phyloP scores from a whole-genome alignment of 306 rosid genomes.

The Cyamopsis tetragonoloba region DNA sequence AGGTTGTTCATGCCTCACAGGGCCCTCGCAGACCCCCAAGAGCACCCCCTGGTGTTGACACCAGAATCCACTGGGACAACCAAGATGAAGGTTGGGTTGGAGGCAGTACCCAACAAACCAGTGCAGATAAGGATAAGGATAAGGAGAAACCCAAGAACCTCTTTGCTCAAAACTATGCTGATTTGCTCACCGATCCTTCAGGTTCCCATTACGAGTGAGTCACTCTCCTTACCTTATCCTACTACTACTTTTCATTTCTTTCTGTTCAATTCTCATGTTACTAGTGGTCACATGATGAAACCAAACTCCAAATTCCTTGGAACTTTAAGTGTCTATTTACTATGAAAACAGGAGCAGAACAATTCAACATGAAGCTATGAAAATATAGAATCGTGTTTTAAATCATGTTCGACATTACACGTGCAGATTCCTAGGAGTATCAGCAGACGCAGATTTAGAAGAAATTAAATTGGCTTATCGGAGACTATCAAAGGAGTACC shows the following conservation, averaged over 20 bases:
- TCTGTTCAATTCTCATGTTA: neutral
- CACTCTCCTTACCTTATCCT: neutral
- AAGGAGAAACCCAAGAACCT: conserved; percentile 31
- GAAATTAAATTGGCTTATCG: conserved; percentile 78
- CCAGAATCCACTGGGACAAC: conserved; percentile 83
- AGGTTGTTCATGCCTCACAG: conserved; percentile 39
- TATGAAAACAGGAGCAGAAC: too few species aligned
- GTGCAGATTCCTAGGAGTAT: conserved; percentile 72
- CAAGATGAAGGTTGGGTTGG: conserved; percentile 95
- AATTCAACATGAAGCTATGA: too few species aligned
- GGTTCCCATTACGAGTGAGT: conserved; percentile 90
- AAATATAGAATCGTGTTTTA: too few species aligned
- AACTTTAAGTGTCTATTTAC: too few species aligned
- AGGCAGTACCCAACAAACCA: conserved; percentile 19
- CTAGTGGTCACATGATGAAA: too few species aligned
- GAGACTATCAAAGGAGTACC: conserved; percentile 83
- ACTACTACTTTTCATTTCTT: neutral
- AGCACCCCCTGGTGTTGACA: conserved; percentile 68
- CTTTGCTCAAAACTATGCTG: conserved; percentile 51
- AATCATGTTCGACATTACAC: too few species aligned
- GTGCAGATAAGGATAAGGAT: too few species aligned
- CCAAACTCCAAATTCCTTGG: too few species aligned
- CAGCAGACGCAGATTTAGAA: conserved; percentile 65
- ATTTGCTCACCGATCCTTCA: conserved; percentile 50
- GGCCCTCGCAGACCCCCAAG: conserved; percentile 29